Conservation (phyloP, 768 basidiomycete genomes). For the Coprinopsis strossmayeri region DNA sequence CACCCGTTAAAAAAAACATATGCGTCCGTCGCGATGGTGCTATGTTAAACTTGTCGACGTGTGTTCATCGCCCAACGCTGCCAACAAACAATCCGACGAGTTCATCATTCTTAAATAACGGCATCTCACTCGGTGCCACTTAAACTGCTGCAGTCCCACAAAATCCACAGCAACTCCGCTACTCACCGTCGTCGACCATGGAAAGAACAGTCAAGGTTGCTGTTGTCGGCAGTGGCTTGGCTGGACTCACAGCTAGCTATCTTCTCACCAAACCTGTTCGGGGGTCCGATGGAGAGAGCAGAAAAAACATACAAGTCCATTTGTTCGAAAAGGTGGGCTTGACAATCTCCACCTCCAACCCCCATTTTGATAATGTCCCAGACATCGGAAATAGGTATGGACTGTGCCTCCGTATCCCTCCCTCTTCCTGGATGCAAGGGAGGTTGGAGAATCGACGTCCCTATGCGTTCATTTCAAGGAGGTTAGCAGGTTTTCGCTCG, state of each 20-base stretch:
- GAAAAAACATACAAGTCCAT: conserved; percentile 57
- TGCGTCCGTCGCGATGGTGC: neutral
- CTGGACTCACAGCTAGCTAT: conserved; percentile 66
- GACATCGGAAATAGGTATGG: conserved; percentile 60
- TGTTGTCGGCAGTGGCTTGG: conserved; percentile 66
- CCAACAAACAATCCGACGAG: neutral
- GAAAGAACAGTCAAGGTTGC: conserved; percentile 51
- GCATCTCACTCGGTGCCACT: too few species aligned
- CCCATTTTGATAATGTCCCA: conserved; percentile 18
- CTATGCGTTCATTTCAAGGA: conserved; percentile 80
- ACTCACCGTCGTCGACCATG: conserved; percentile 15
- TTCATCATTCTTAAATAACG: neutral
- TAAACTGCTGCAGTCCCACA: too few species aligned
- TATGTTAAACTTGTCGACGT: too few species aligned
- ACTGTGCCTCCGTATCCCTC: conserved; percentile 51
- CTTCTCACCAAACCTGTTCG: conserved; percentile 34
- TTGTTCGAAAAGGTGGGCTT: conserved; percentile 61
- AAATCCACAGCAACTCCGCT: neutral
- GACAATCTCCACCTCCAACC: neutral
- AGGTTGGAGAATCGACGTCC: conserved; percentile 63
- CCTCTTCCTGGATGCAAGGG: conserved; percentile 26
- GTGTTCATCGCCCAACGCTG: too few species aligned
- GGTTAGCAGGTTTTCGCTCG: conserved; percentile 33
- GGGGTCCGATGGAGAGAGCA: conserved; percentile 7
- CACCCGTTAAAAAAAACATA: too few species aligned